Percentiles rank a stretch among this genome's conserved stretches.
These are phyloP conservation scores for Phytophthora palmivora DNA, from an alignment of 352 stramenopile genomes.

Conservation along the genomic window DNA sequence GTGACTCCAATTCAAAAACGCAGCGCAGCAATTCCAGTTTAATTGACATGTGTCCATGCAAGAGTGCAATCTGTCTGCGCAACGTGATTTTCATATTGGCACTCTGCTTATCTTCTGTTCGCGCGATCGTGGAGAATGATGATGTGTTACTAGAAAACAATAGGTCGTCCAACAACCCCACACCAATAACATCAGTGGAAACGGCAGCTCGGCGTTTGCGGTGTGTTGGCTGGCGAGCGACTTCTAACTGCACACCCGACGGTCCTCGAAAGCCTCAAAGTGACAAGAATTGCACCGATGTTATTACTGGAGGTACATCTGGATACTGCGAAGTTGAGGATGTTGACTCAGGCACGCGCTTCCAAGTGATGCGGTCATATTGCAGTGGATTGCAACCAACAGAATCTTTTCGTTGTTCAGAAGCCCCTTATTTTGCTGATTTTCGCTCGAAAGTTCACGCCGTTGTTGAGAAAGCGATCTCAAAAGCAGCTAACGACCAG, in stretches of 20 bases:
- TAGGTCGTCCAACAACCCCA: not conserved
- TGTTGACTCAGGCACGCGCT: conserved; percentile 19
- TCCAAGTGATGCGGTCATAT: conserved; percentile 35
- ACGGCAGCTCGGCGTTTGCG: not conserved
- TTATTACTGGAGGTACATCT: conserved; percentile 17
- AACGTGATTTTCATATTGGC: not conserved
- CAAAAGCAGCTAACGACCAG: not conserved
- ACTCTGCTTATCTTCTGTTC: not conserved
- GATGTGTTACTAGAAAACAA: conserved; percentile 12
- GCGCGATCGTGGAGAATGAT: conserved; percentile 4
- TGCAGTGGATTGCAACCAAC: conserved; percentile 24
- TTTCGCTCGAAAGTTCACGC: conserved; percentile 22
- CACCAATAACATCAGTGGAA: not conserved
- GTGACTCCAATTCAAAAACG: too few relatives aligned
- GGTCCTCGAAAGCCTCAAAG: conserved; percentile 5
- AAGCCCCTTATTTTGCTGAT: conserved; percentile 41
- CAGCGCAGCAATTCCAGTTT: too few relatives aligned
- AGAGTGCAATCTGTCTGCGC: not conserved
- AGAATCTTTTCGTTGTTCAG: conserved; percentile 40
- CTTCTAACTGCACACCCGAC: conserved; percentile 15
- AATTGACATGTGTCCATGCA: too few relatives aligned
- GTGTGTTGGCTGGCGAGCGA: conserved; percentile 31
- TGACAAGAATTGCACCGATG: conserved; percentile 12
- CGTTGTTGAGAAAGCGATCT: conserved; percentile 2
- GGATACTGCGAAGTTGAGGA: conserved; percentile 42